phyloP scores from a whole-genome alignment of 2,329 filamentous ascomycete species.

The Aplosporella prunicola region DNA sequence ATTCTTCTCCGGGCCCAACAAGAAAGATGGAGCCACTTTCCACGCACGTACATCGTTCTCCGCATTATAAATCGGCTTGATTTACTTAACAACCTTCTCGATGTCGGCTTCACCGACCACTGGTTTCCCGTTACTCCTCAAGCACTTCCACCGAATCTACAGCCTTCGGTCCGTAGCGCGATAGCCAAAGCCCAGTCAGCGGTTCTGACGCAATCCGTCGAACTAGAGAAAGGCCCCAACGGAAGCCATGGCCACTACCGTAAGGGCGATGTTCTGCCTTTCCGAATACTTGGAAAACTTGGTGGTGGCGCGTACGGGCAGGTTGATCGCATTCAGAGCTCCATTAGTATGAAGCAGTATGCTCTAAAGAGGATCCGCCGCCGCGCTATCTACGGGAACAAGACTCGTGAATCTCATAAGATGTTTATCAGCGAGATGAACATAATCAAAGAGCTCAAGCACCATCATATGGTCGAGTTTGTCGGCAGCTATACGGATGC shows the following conservation, averaged over 20 bases:
- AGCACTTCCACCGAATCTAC: constrained; percentile 13
- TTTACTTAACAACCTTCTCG: constrained; percentile 18
- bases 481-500: constrained; percentile 13
- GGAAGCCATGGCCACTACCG: constrained; percentile 19
- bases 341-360: constrained; percentile 15
- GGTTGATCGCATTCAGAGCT: constrained; percentile 18
- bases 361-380: constrained; percentile 18
- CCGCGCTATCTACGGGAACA: constrained; percentile 11
- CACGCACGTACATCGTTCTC: constrained; percentile 21
- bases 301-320: constrained; percentile 16
- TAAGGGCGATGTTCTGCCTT: constrained; percentile 15
- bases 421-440: constrained; percentile 15
- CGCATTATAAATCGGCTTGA: constrained; percentile 17
- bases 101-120: constrained; percentile 18
- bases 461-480: constrained; percentile 17
- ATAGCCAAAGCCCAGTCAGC: constrained; percentile 16
- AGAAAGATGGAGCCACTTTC: constrained; percentile 15
- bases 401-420: constrained; percentile 5
- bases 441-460: constrained; percentile 13
- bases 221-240: constrained; percentile 19
- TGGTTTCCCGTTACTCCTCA: constrained; percentile 18
- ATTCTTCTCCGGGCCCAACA: too few species aligned
- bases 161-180: constrained; percentile 9
- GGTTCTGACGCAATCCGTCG: constrained; percentile 20
- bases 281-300: constrained; percentile 14